phyloP scores from a whole-genome alignment of 768 basidiomycete species.

The Melanogaster broomeanus region DNA sequence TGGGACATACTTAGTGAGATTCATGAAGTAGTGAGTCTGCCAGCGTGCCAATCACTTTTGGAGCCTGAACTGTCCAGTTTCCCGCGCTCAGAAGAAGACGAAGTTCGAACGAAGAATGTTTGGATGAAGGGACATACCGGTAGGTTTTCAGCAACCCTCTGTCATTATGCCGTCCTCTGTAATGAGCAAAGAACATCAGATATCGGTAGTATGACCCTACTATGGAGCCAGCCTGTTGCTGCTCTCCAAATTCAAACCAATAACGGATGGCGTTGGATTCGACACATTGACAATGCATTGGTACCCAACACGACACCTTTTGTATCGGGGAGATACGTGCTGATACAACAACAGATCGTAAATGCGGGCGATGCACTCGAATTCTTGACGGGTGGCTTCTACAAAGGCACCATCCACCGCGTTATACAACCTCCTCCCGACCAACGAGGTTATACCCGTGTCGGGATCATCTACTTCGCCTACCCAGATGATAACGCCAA shows the following conservation, averaged over 20 bases:
- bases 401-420: slow-evolving; percentile 56
- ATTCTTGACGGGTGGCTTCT: slow-evolving; percentile 56
- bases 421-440: slow-evolving; percentile 56
- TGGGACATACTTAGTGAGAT: slow-evolving; percentile 40
- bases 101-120: slow-evolving; percentile 47
- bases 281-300: slow-evolving; percentile 53
- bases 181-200: slow-evolving; percentile 30
- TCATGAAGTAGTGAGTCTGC: slow-evolving; percentile 58
- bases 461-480: slow-evolving; percentile 57
- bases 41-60: neutral
- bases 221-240: slow-evolving; percentile 57
- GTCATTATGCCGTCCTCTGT: neutral
- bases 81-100: slow-evolving; percentile 47
- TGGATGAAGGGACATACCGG: slow-evolving; percentile 60
- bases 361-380: slow-evolving; percentile 58
- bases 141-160: slow-evolving; percentile 12
- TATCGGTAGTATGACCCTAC: slow-evolving; percentile 51
- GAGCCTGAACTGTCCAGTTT: slow-evolving; percentile 32
- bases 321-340: neutral
- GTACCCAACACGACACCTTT: slow-evolving; percentile 29
- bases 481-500: slow-evolving; percentile 50
- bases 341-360: slow-evolving; percentile 39
- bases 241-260: slow-evolving; percentile 52
- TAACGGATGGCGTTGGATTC: slow-evolving; percentile 57
- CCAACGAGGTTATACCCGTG: slow-evolving; percentile 46